Evolutionary conservation across 2,329 filamentous ascomycete genomes (phyloP), one percentile per base, ranked within the genome.

Genomic region (Pezicula radicicola): DNA sequence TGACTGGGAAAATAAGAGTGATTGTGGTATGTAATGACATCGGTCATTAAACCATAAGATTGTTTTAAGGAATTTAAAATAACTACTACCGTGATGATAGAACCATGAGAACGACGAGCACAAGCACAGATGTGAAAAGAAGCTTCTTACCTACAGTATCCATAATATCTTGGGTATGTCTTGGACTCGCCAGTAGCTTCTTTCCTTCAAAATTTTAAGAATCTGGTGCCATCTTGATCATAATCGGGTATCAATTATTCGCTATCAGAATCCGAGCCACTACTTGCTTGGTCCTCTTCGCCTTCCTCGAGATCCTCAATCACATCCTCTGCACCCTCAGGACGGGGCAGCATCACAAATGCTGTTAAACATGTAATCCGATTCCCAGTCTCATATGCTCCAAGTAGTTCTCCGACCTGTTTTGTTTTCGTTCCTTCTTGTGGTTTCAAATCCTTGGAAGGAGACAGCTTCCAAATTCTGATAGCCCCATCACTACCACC

Each of bases 311-410:
- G 55, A 43, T 60, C 60, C 18, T 55, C 45, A 8, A 45, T 47
- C 15, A 62, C 62, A 33, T 81, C 83, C 60, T 83, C 83, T 42
- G 76, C 74, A 19, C 79, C 79, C 39, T 84, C 83, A 15, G 82
- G 80, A 44, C 79, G 75, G 61, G 84, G 80, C 68, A 89, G 80
- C 90, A 97, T 95, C 57, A 89, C 75, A 73, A 96, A 97, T 19
- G 87, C 87, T 61, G 84, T 85, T 63, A 97, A 66, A 67, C 94
- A 97, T 36, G 92, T 97, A 60, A 97, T 91, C 51, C 94, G 79
- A 67, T 93, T 92, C 43, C 87, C 85, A 19, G 92, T 96, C 70
- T 92, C 87, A 64, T 94, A 94, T 30, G 81, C 84, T 15, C 86
- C 91, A 42, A 96, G 67, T 50, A 95, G 67, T 19, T 89, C 69